Percentiles rank a stretch among this genome's conserved stretches.
These are phyloP conservation scores for Colletotrichum chlorophyti DNA, from an alignment of 2,329 filamentous ascomycete species.

Conservation along the genomic window DNA sequence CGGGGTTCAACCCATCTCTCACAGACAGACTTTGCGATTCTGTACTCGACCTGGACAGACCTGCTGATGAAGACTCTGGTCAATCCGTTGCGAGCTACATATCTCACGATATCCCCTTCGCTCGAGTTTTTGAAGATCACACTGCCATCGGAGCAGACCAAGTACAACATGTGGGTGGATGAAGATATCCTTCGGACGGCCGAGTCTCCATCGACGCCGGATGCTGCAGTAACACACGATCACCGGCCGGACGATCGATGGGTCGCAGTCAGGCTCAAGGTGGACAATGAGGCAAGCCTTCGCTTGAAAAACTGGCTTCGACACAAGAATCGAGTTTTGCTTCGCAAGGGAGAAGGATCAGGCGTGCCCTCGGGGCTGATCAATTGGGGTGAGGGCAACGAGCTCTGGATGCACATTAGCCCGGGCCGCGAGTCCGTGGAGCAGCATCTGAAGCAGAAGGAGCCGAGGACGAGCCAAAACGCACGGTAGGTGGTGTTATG, in stretches of 20 bases:
- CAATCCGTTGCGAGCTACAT: conserved; percentile 67
- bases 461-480: not conserved
- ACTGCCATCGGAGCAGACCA: conserved; percentile 53
- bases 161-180: conserved; percentile 58
- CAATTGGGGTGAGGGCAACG: conserved; percentile 36
- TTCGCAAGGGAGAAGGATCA: conserved; percentile 38
- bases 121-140: conserved; percentile 67
- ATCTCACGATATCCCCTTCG: conserved; percentile 67
- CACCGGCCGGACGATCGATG: conserved; percentile 64
- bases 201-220: conserved; percentile 35
- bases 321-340: conserved; percentile 38
- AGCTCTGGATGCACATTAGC: conserved; percentile 42
- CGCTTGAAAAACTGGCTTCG: conserved; percentile 53
- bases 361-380: conserved; percentile 38
- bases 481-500: not conserved
- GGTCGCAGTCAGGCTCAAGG: conserved; percentile 62
- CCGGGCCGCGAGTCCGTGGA: conserved; percentile 35
- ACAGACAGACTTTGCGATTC: conserved; percentile 70
- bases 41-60: conserved; percentile 66
- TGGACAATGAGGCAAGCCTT: conserved; percentile 63
- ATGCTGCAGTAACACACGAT: conserved; percentile 54
- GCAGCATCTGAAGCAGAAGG: conserved; percentile 17
- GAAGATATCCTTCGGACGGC: conserved; percentile 56
- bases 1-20: conserved; percentile 69
- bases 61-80: conserved; percentile 68